Evolutionary conservation across 2,329 filamentous ascomycete species (phyloP).

Genomic region (Neocatenulostroma microsporum): DNA sequence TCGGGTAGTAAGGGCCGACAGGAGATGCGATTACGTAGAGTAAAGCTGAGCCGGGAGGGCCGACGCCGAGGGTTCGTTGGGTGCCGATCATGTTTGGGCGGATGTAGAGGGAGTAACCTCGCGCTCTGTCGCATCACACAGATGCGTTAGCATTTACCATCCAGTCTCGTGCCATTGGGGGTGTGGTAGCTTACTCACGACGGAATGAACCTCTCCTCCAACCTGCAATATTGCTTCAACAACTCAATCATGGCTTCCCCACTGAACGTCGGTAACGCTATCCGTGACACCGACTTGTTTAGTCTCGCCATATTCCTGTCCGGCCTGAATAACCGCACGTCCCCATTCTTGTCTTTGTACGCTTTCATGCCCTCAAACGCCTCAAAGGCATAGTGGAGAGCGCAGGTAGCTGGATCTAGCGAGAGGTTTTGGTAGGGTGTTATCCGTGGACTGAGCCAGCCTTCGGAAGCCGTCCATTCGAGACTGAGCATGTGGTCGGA

Average conservation of each 20-base stretch:
- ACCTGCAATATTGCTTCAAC: constrained; percentile 67
- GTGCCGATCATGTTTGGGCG: constrained; percentile 97
- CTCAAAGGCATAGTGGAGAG: constrained; percentile 97
- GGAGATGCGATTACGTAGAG: constrained; percentile 94
- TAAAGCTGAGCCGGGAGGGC: constrained; percentile 82
- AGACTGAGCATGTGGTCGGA: constrained; percentile 97
- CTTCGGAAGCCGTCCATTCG: constrained; percentile 80
- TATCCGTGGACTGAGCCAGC: constrained; percentile 78
- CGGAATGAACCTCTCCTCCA: constrained; percentile 87
- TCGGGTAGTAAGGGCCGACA: constrained; percentile 96
- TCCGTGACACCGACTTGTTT: constrained; percentile 84
- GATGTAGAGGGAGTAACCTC: constrained; percentile 91
- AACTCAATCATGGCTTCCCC: constrained; percentile 66
- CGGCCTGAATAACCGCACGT: constrained; percentile 82
- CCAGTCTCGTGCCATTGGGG: too few relatives aligned
- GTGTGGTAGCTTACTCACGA: constrained; percentile 41
- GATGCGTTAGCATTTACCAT: too few relatives aligned
- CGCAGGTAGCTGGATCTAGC: constrained; percentile 90
- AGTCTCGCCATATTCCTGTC: constrained; percentile 94
- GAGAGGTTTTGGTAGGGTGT: constrained; percentile 94
- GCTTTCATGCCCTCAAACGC: constrained; percentile 99
- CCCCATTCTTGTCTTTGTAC: constrained; percentile 76
- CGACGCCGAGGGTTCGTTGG: constrained; percentile 85
- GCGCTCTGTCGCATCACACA: too few relatives aligned
- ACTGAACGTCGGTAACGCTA: constrained; percentile 84